Base-by-base conservation (phyloP, 257 asterid genomes). In the Solanum medicagineum region DNA sequence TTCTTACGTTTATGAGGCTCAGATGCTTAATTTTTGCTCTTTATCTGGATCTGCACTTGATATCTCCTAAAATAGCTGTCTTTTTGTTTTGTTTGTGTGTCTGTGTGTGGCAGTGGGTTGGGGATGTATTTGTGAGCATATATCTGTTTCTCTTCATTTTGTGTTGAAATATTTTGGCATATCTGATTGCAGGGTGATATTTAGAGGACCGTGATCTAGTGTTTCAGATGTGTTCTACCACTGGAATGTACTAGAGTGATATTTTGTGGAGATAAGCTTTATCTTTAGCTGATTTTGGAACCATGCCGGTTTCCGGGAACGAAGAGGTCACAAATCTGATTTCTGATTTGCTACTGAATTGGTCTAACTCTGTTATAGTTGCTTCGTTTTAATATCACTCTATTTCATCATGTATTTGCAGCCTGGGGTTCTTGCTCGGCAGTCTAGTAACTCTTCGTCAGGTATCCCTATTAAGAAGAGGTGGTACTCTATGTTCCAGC, bases 401-500 rank as follows among this genome's bases (percentile, higher is more conserved):
- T 73, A 53, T 45, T 83, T 42, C 51, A 19, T 83, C 53, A 11
- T 84, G 81, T 68, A 69, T 88, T 77, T 89, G 87, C 92, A 94
- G 96, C 82, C 91, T 86, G 90, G 91, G 85, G 86, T 89, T 45
- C 69, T 89, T 74, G n/a, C 91, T 83, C 88, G 91, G 86, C 92
- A 19, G 86, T 88, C 95, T 88, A 84, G 90, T 87, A 85, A 83
- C 86, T 88, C 87, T 74, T 90, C 91, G 51, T 86, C 90, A 82
- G 90, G 92, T 87, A 92, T 95, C 87, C 99, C 99, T 32, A 89
- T 94, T 6, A 95, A 94, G 94, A 95, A 95, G 87, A 93, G 99
- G 88, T 92, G 93, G 85, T 89, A 92, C 88, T 92, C 93, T 5
- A 63, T 93, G 68, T 69, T 89, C 70, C 90, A 87, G 65, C 88